These are phyloP conservation scores for Backusella sp. DNA, from an alignment of 192 early-diverging fungal species.

Conservation along the genomic window DNA sequence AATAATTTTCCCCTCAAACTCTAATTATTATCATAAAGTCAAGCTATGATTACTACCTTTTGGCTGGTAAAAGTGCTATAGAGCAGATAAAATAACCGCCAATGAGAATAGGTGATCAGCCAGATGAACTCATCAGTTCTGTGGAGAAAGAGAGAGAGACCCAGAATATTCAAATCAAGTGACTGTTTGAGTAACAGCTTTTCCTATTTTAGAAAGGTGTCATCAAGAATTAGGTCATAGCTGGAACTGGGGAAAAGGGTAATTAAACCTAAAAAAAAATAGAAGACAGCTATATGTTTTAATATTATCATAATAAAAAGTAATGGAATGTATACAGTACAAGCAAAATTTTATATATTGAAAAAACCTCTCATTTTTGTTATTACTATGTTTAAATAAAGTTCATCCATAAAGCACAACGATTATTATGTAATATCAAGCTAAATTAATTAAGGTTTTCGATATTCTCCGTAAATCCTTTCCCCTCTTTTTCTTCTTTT, in stretches of 20 bases:
- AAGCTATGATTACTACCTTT: neutral
- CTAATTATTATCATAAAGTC: neutral
- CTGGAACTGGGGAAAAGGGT: neutral
- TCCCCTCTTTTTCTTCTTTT: constrained; percentile 1
- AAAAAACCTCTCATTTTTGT: neutral
- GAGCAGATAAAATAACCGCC: neutral
- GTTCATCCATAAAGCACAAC: neutral
- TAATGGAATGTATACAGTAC: neutral
- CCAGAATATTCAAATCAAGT: neutral
- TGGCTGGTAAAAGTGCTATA: neutral
- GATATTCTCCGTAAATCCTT: constrained; percentile 2
- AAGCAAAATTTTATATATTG: neutral
- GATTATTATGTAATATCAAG: neutral
- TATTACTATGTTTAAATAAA: neutral
- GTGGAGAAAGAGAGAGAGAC: neutral
- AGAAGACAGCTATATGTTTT: neutral
- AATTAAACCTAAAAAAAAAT: neutral
- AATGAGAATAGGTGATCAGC: neutral
- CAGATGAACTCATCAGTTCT: neutral
- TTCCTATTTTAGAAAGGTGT: neutral
- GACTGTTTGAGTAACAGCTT: neutral
- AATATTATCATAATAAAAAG: neutral
- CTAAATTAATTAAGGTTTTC: constrained; percentile 5
- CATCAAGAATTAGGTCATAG: constrained; percentile 1
- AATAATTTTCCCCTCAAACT: neutral